Evolutionary conservation across 2,329 filamentous ascomycete species (phyloP), one percentile per base, ranked within the genome.

Genomic region (Chaetothyriales sp.): DNA sequence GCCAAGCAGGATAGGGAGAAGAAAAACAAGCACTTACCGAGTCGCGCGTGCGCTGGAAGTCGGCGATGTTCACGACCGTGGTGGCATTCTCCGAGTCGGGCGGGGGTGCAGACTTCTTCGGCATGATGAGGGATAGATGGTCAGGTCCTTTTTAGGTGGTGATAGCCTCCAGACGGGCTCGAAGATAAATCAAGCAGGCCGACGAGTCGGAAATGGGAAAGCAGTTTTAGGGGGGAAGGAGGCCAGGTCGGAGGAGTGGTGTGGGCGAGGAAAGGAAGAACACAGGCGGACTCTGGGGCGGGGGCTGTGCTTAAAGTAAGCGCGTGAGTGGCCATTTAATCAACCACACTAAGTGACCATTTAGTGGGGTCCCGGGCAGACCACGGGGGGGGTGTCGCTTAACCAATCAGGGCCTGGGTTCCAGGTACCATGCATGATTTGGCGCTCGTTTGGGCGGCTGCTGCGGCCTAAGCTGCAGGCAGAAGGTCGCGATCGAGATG

Each of bases 11-110:
- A 2, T 33, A 33, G 7, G 2, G 3, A 8, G 7, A 8, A 13
- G 4, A 9, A 52, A 52, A 51, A 46, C n/a, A n/a, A n/a, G n/a
- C n/a, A 73, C 85, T 77, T 82, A 94, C 88, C 66, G 81, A 83
- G 66, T 94, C 87, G 63, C 87, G 80, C 47, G 89, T 87, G 64
- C 83, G 77, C 55, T 86, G 77, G 66, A 90, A 90, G 67, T 86
- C 83, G 53, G 87, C 83, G 52, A 85, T 76, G 56, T 87, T 70
- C 58, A 73, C 69, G 40, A 54, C 48, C 15, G 56, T 58, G 10
- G 60, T 61, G 19, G 54, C 58, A 37, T 54, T 55, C 48, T 61
- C 58, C 37, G 62, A 59, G 48, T 71, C 66, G 19, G 47, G 28
- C 20, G 47, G 48, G 33, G 37, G 29, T 29, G 45, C 46, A 33